Base-by-base conservation (phyloP, 1,284 basidiomycete genomes). In the Tilletiopsis washingtonensis region DNA sequence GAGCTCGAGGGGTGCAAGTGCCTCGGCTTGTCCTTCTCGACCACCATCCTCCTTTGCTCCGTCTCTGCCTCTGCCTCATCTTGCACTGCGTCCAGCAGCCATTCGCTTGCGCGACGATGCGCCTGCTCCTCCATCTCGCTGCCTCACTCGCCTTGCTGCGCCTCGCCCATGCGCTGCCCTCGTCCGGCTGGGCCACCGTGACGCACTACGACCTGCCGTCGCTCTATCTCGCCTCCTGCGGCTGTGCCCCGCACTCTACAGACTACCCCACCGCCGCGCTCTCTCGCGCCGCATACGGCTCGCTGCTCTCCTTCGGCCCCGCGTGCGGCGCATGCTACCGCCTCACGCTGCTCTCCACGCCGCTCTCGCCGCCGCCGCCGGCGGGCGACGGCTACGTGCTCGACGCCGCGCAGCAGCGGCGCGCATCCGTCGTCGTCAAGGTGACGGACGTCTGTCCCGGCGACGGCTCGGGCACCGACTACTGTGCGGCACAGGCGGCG, bases 171-270 rank as follows among this genome's bases (percentile, higher is more conserved):
- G n/a, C n/a, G n/a, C n/a, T n/a, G n/a, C n/a, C n/a, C n/a, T n/a
- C 17, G 17, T 34, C 3, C 17, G 32, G 32, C 12, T 34, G 32
- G 32, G 60, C 62, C 11, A 66, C 65, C 6, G 7, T 67, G 32
- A 67, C 65, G 26, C 65, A 67, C 48, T 67, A 67, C 54, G 59
- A 59, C 23, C 42, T 66, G 4, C 65, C 65, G 1, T 14, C 25
- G 19, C 27, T 54, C 46, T 67, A 64, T 26, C 40, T 66, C 20
- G 65, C 63, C 3, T 66, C 65, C 5, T 67, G 65, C 38, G 65
- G 65, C 17, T 67, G 65, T 40, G 63, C 64, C 20, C 56, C 54
- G 4, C 34, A 39, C 1, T 53, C 60, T 7, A 63, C 65, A 23
- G 42, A 36, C 27, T 60, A 66, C 39, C 65, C 65, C 11, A 58